These are phyloP conservation scores for Petunia secreta DNA, from an alignment of 257 asterid species.

Conservation along the genomic window DNA sequence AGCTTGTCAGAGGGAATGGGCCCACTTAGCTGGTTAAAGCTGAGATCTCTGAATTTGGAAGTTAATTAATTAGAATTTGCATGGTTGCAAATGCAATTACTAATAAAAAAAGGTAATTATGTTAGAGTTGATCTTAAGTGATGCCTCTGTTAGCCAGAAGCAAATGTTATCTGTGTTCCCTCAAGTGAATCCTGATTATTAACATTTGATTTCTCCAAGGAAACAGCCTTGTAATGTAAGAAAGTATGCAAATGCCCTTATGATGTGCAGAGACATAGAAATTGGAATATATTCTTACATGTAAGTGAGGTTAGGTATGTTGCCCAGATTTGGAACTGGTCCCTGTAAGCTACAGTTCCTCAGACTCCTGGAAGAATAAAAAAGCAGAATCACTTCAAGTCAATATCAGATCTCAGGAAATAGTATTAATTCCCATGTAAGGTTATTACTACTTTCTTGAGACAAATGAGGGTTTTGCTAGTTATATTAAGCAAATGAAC, in stretches of 20 bases:
- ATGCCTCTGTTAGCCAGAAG: slow-evolving; percentile 3
- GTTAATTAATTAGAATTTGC: slow-evolving; percentile 32
- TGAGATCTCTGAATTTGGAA: slow-evolving; percentile 66
- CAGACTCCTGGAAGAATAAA: slow-evolving; percentile 78
- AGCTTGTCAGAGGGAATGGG: slow-evolving; percentile 63
- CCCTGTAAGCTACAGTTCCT: slow-evolving; percentile 95
- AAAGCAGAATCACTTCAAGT: slow-evolving; percentile 13
- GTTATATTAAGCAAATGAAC: slow-evolving; percentile 6
- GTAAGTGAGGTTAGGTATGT: slow-evolving; percentile 60
- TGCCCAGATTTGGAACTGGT: slow-evolving; percentile 80
- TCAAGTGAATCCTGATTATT: slow-evolving; percentile 10
- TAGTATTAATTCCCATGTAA: not conserved
- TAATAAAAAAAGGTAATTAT: slow-evolving; percentile 21
- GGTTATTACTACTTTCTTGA: slow-evolving; percentile 4
- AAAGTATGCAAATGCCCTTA: not conserved
- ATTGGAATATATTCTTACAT: slow-evolving; percentile 55
- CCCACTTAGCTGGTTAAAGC: slow-evolving; percentile 79
- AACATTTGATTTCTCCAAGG: slow-evolving; percentile 19
- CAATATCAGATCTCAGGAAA: not conserved
- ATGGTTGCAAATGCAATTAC: slow-evolving; percentile 13
- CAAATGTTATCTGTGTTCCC: not conserved
- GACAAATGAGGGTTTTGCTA: not conserved
- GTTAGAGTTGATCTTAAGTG: not conserved
- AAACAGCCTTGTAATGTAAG: not conserved
- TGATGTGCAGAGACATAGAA: not conserved